Base-by-base conservation (phyloP, 192 early-diverging fungal species). In the Radiomyces spectabilis region DNA sequence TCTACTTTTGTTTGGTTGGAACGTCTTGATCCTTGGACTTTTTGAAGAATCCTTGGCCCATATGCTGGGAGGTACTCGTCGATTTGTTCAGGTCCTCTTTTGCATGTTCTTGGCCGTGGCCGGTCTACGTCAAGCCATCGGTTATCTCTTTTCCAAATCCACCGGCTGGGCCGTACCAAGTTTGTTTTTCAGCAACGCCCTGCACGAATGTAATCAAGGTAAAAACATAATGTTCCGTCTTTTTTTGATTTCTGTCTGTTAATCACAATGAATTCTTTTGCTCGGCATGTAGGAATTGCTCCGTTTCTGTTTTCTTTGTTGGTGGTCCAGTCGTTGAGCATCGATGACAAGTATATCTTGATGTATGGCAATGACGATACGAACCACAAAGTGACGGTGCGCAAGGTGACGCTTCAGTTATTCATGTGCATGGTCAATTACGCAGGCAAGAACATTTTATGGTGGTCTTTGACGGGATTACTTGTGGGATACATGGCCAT, bases 161-260 rank as follows among this genome's bases (percentile, higher is more conserved):
- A 70, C 67, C n/a, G 77, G 77, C 5, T 80, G 65, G 64, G 63
- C 70, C 0, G 29, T 74, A 32, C 77, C 77, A n/a, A 47, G 27
- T 0, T 44, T 80, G 31, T 76, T 80, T 46, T 80, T 80, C 43
- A 76, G 72, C 42, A 67, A 80, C 42, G 64, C 68, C 21, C 52
- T 72, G 31, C 74, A 74, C 51, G 77, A 80, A 42, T 80, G 74
- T 60, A 80, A 65, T 41, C 64, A 74, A 59, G 77, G 77, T 80
- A 74, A 61, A 61, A 47, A 26, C 37, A n/a, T n/a, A n/a, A n/a
- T n/a, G n/a, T n/a, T n/a, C n/a, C n/a, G n/a, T n/a, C n/a, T n/a
- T n/a, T n/a, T n/a, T n/a, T n/a, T n/a, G n/a, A n/a, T n/a, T n/a
- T n/a, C n/a, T n/a, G n/a, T n/a, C n/a, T n/a, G n/a, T n/a, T n/a